Base-by-base conservation (phyloP, 352 stramenopile genomes). In the Pythium aphanidermatum region DNA sequence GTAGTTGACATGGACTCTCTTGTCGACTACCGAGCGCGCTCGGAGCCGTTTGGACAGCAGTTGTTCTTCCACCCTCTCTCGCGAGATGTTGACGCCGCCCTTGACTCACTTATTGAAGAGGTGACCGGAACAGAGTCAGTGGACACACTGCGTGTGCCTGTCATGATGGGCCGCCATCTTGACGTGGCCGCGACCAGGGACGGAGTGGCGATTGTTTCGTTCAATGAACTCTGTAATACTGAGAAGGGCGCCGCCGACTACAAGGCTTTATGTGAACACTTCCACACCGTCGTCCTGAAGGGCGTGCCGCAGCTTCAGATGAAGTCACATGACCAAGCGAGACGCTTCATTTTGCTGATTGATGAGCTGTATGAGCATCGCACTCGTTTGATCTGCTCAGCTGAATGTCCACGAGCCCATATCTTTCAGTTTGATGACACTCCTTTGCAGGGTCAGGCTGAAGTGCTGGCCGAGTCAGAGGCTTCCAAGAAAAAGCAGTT, bases 301-400 rank as follows among this genome's bases (percentile, higher is more conserved):
- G 51, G 85, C 45, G 85, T 98, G 54, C 92, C 95, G 4, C 42
- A 62, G 11, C 55, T 98, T 11, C 79, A 76, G 11, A 81, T 97
- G 66, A 62, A 77, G 12, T 62, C 90, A 30, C 91, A 98, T 48
- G 87, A 98, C 60, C 70, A 86, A 57, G 83, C 91, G n/a, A 70
- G 95, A 24, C 81, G 96, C 32, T 98, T 99, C 66, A 98, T 99
- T 60, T 84, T 96, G 35, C 70, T 99, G 2, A 75, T 99, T 35
- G 96, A 99, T 60, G 93, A 98, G 65, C 60, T 98, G 37, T 99
- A 99, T 51, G 95, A 99, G 61, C 81, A 85, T 33, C 67, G 63
- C 27, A 82, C 74, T 11, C 52, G 67, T 1, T 53, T 92, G 10
- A 42, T 93, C 0, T 65, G 74, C 45, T 84, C 79, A 2, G 70